Percentiles rank a stretch among this genome's conserved stretches.
phyloP scores from a whole-genome alignment of 352 stramenopile species.

The Salisapilia sapeloensis region DNA sequence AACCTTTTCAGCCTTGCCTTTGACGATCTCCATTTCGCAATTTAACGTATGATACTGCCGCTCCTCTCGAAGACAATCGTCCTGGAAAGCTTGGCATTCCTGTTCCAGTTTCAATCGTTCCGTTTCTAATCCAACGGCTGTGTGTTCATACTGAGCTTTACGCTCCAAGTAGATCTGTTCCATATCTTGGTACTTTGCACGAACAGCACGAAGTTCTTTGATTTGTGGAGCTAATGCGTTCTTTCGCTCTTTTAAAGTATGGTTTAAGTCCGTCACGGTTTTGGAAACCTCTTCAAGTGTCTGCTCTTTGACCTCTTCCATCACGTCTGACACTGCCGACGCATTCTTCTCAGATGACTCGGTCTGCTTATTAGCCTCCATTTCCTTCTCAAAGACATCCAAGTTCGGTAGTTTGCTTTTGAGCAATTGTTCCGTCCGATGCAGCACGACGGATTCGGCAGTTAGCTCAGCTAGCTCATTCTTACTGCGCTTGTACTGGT shows the following conservation, averaged over 20 bases:
- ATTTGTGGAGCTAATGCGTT: slow-evolving; percentile 87
- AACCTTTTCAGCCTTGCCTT: slow-evolving; percentile 60
- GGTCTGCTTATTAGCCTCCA: slow-evolving; percentile 78
- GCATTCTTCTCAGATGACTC: slow-evolving; percentile 75
- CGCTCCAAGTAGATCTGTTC: slow-evolving; percentile 77
- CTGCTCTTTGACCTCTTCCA: slow-evolving; percentile 85
- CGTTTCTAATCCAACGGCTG: slow-evolving; percentile 67
- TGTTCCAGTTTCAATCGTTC: slow-evolving; percentile 85
- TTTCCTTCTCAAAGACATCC: slow-evolving; percentile 64
- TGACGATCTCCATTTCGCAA: slow-evolving; percentile 56
- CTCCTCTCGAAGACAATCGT: slow-evolving; percentile 80
- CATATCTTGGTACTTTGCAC: slow-evolving; percentile 80
- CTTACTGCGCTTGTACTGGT: slow-evolving; percentile 86
- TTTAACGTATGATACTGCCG: slow-evolving; percentile 74
- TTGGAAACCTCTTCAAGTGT: slow-evolving; percentile 89
- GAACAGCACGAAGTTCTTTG: slow-evolving; percentile 79
- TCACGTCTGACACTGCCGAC: no score
- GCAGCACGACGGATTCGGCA: slow-evolving; percentile 80
- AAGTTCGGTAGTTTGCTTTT: slow-evolving; percentile 73
- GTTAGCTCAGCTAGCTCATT: slow-evolving; percentile 70
- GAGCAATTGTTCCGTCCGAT: slow-evolving; percentile 84
- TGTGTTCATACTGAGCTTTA: slow-evolving; percentile 83
- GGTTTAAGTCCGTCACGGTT: slow-evolving; percentile 84
- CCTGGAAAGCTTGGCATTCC: slow-evolving; percentile 75
- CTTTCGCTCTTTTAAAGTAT: slow-evolving; percentile 83